Evolutionary conservation across 768 basidiomycete genomes (phyloP).

Genomic region (Lentinula detonsa): DNA sequence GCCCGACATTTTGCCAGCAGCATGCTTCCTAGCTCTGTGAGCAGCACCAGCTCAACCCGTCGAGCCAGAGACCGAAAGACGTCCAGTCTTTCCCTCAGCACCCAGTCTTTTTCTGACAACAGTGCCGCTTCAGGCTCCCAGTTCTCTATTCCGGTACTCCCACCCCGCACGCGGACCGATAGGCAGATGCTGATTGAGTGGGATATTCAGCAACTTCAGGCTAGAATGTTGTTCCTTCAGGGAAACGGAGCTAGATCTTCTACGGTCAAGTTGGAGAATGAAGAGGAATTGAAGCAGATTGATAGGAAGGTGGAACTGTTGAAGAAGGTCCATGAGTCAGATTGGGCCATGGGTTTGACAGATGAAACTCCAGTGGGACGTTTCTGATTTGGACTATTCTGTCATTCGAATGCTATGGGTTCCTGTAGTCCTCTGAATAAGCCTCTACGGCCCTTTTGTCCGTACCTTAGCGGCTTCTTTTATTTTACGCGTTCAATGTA

Average conservation of each 20-base stretch:
- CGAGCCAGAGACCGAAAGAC: background rate
- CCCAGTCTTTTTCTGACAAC: background rate
- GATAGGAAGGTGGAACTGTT: background rate
- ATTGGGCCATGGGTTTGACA: slow-evolving; percentile 2
- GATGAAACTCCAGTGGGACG: background rate
- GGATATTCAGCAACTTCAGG: slow-evolving; percentile 3
- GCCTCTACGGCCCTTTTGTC: too few species aligned
- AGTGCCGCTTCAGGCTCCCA: background rate
- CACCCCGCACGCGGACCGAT: slow-evolving; percentile 1
- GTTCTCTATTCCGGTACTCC: slow-evolving; percentile 3
- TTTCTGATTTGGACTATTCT: background rate
- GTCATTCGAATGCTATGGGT: too few species aligned
- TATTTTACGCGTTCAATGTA: too few species aligned
- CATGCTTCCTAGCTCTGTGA: background rate
- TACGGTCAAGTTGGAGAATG: background rate
- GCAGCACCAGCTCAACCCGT: background rate
- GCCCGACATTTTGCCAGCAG: background rate
- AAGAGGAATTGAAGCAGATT: slow-evolving; percentile 3
- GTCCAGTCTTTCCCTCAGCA: background rate
- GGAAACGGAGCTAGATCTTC: background rate
- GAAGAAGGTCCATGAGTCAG: slow-evolving; percentile 2
- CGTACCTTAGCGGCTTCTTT: too few species aligned
- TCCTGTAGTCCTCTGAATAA: too few species aligned
- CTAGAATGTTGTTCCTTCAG: slow-evolving; percentile 3
- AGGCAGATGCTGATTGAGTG: slow-evolving; percentile 3